Base-by-base conservation (phyloP, 2,329 filamentous ascomycete species). In the Sodiomyces alkalinus region DNA sequence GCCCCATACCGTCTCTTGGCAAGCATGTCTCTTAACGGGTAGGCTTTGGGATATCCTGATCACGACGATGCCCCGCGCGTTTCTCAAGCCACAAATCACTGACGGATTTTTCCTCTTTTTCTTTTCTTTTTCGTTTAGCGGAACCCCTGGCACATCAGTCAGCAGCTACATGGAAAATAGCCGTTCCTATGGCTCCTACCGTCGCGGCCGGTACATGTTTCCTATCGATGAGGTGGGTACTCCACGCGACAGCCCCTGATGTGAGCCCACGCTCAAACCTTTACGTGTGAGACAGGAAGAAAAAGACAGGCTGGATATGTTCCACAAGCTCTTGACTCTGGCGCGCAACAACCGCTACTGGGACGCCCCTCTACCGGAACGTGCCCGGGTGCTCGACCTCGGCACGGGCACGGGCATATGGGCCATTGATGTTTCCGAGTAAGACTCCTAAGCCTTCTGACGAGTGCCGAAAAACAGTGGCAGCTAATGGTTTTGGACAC, bases 321-420 rank as follows among this genome's bases (percentile, higher is more conserved):
- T 83, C 45, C 80, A 92, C 57, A 80, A 81, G 43, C 59, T 87
- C 40, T 79, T 85, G 43, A 59, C 64, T 11, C 66, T 79, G 13
- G 71, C 71, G 27, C 71, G 77, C 37, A 58, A 64, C 20, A 49
- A 61, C 3, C 41, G 40, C 18, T 37, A 46, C 3, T 49, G 20
- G 14, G 30, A 34, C 9, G 14, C 14, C 32, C 36, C 26, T 26
- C 37, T 19, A 16, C 31, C 22, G 33, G 41, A 17, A 31, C 29
- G 31, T 38, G 46, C 44, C 17, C 52, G 56, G 28, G 61, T 78
- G 26, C 46, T 79, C 22, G 74, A 79, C 43, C 47, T 93, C 30
- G 87, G 85, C 22, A 86, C 79, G 37, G 87, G 86, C 13, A 92
- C 83, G 1, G 85, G 83, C 21, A 87, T 92, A 35, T 96, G 87